phyloP scores from a whole-genome alignment of 176 grass and related monocot species.

The Areca catechu region DNA sequence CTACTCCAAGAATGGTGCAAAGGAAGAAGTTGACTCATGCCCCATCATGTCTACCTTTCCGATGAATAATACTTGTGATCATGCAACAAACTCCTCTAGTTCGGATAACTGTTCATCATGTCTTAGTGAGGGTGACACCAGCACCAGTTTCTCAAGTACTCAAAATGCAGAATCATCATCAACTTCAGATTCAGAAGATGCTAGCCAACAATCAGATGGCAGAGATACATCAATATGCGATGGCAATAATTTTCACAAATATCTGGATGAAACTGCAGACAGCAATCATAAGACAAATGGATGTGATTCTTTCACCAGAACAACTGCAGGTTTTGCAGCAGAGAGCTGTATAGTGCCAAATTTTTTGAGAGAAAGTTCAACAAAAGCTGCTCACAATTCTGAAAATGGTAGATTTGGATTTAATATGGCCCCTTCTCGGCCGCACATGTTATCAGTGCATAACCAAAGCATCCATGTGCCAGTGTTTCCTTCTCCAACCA shows the following conservation, averaged over 20 bases:
- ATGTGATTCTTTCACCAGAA: slow-evolving; percentile 26
- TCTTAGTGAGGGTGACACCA: slow-evolving; percentile 73
- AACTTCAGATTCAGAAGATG: slow-evolving; percentile 77
- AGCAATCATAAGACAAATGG: slow-evolving; percentile 16
- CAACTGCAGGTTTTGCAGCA: slow-evolving; percentile 32
- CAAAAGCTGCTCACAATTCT: slow-evolving; percentile 18
- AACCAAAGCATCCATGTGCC: slow-evolving; percentile 38
- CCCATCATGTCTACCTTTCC: background rate
- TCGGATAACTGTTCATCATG: slow-evolving; percentile 67
- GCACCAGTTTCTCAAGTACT: slow-evolving; percentile 47
- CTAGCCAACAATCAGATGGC: slow-evolving; percentile 33
- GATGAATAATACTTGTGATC: slow-evolving; percentile 13
- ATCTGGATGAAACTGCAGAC: slow-evolving; percentile 15
- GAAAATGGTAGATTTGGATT: slow-evolving; percentile 29
- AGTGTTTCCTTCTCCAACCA: slow-evolving; percentile 31
- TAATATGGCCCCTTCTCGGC: slow-evolving; percentile 18
- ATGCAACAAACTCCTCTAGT: slow-evolving; percentile 28
- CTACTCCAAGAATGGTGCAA: slow-evolving; percentile 20
- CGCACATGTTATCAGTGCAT: slow-evolving; percentile 22
- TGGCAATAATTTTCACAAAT: slow-evolving; percentile 6
- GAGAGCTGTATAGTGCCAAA: slow-evolving; percentile 36
- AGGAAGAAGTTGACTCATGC: slow-evolving; percentile 31
- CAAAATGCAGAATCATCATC: slow-evolving; percentile 66
- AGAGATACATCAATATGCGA: slow-evolving; percentile 15
- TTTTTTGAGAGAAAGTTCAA: slow-evolving; percentile 39